phyloP scores from a whole-genome alignment of 2,329 filamentous ascomycete species.

The Lasiodiplodia theobromae region DNA sequence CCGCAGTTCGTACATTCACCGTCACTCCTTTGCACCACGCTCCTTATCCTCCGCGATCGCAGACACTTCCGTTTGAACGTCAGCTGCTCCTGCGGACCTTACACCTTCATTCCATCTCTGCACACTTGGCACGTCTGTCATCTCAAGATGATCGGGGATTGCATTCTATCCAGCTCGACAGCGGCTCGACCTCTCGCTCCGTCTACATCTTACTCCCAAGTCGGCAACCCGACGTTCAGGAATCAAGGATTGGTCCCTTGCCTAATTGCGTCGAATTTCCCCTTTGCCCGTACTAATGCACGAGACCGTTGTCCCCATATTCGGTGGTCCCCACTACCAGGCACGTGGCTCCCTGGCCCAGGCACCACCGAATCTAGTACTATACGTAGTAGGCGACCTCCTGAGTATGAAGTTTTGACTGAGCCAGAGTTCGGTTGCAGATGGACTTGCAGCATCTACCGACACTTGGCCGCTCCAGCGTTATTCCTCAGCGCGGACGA shows the following conservation, averaged over 20 bases:
- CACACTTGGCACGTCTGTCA: neutral
- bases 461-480: neutral
- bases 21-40: neutral
- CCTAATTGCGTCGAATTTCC: constrained; percentile 6
- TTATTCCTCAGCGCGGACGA: too few relatives aligned
- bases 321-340: neutral
- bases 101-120: constrained; percentile 2
- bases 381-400: too few relatives aligned
- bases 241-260: neutral
- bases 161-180: neutral
- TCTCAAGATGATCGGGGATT: neutral
- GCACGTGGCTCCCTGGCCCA: neutral
- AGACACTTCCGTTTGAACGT: neutral
- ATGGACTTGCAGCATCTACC: neutral
- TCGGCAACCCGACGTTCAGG: neutral
- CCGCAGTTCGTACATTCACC: neutral
- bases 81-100: neutral
- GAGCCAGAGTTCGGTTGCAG: neutral
- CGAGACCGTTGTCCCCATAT: neutral
- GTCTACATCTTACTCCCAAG: neutral
- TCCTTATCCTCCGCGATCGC: neutral
- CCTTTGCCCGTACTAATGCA: neutral
- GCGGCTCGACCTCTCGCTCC: too few relatives aligned
- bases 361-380: neutral
- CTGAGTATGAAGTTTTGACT: too few relatives aligned